Evolutionary conservation across 2,329 filamentous ascomycete species (phyloP), one percentile per base, ranked within the genome.

Genomic region (Colletotrichum theobromicola): DNA sequence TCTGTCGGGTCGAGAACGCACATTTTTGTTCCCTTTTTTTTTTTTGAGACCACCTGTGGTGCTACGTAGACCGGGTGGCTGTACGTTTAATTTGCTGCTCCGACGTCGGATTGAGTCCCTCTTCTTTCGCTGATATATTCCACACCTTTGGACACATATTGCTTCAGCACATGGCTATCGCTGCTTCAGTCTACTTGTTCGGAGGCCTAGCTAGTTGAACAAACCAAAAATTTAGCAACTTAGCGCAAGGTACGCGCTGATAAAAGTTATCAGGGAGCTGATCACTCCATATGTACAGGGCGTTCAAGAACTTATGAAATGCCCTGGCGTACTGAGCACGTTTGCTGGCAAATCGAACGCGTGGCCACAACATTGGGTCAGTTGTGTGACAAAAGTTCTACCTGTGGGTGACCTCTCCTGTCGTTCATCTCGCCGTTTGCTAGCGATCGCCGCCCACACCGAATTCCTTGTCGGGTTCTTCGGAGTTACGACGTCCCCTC

Each of bases 401-500:
- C 24, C n/a, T 46, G 7, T 50, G 21, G 8, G 15, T 35, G 30
- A 13, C 10, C 26, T 57, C 2, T 28, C 18, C 30, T 30, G 13
- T 8, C n/a, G 21, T 26, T 18, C 26, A 13, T 57, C 13, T 50
- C 21, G 24, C 35, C n/a, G 7, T 46, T 37, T 55, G 60, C 24
- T 50, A 21, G 42, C 46, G 32, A 66, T 66, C 61, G 16, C 32
- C 32, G 32, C 61, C 10, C 12, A 32, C 37, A 30, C 37, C 60
- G 24, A 24, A 7, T 50, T n/a, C 34, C 34, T 58, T 18, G 30
- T 60, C n/a, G 67, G 60, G 37, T 57, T 35, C 50, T 37, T 76
- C 74, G 72, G 74, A 76, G 72, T 75, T 76, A 76, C 74, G 74
- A 75, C 24, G 30, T 65, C 13, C 18, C 24, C 24, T 63, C 32